These are phyloP conservation scores for Penicillium capsulatum DNA, from an alignment of 2,329 filamentous ascomycete genomes.

Conservation along the genomic window DNA sequence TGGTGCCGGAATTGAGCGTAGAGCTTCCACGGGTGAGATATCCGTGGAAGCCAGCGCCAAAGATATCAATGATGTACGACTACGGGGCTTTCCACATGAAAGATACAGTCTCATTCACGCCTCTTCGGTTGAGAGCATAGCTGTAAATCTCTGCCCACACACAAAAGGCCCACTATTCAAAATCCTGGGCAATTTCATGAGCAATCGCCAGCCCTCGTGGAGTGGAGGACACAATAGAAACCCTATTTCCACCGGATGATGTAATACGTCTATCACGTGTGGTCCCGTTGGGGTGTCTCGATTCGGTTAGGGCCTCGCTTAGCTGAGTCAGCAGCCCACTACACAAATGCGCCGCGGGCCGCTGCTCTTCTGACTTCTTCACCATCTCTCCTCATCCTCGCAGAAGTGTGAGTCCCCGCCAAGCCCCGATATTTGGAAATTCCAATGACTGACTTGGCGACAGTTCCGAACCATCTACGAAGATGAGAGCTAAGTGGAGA, in stretches of 20 bases:
- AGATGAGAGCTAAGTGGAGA: conserved; percentile 97
- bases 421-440: background rate
- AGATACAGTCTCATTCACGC: no score
- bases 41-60: no score
- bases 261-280: conserved; percentile 16
- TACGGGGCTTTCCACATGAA: no score
- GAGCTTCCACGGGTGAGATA: no score
- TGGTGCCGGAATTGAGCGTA: conserved; percentile 1
- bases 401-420: conserved; percentile 39
- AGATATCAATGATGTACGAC: background rate
- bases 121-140: no score
- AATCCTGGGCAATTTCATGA: no score
- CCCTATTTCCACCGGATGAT: conserved; percentile 21
- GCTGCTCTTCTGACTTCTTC: conserved; percentile 34
- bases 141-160: no score
- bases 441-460: conserved; percentile 19
- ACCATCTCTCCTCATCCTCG: conserved; percentile 45
- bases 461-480: conserved; percentile 37
- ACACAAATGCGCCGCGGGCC: conserved; percentile 39
- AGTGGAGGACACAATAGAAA: conserved; percentile 3
- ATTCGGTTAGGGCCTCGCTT: conserved; percentile 20
- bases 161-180: no score
- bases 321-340: conserved; percentile 41
- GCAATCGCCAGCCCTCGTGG: no score
- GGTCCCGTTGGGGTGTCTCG: conserved; percentile 5